phyloP scores from a whole-genome alignment of 2,329 filamentous ascomycete genomes.

The Pseudogymnoascus sp. region DNA sequence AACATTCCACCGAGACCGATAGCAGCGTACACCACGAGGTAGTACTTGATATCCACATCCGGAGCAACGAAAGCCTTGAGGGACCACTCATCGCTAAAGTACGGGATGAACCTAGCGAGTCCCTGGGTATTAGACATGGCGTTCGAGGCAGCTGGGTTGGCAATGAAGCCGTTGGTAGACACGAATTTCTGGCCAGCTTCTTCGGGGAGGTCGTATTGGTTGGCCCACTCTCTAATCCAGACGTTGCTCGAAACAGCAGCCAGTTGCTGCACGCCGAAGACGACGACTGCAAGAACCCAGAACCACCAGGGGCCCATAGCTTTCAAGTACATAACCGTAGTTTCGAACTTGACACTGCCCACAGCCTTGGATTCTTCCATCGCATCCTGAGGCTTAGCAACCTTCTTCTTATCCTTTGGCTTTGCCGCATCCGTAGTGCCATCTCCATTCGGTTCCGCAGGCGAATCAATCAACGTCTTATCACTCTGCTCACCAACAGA shows the following conservation, averaged over 20 bases:
- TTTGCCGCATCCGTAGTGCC: conserved; percentile 27
- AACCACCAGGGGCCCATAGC: conserved; percentile 98
- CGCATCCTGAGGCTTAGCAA: conserved; percentile 34
- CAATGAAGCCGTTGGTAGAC: conserved; percentile 19
- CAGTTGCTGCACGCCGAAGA: conserved; percentile 77
- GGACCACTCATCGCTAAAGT: conserved; percentile 27
- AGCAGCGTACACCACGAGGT: conserved; percentile 71
- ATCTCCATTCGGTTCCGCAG: conserved; percentile 38
- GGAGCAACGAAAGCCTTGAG: conserved; percentile 23
- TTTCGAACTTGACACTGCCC: conserved; percentile 80
- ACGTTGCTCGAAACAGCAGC: conserved; percentile 81
- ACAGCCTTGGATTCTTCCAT: conserved; percentile 71
- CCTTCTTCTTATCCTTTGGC: conserved; percentile 35
- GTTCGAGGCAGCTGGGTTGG: conserved; percentile 24
- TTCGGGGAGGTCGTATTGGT: conserved; percentile 61
- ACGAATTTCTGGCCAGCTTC: conserved; percentile 11
- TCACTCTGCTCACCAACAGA: conserved; percentile 57
- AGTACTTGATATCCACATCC: conserved; percentile 76
- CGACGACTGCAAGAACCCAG: conserved; percentile 67
- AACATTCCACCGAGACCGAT: conserved; percentile 71
- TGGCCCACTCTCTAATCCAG: conserved; percentile 94
- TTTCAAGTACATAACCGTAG: conserved; percentile 74
- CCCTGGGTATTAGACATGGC: conserved; percentile 19
- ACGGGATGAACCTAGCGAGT: conserved; percentile 25
- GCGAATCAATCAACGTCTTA: conserved; percentile 39